Evolutionary conservation across 2,329 filamentous ascomycete species (phyloP).

Genomic region (Fusarium pseudograminearum): DNA sequence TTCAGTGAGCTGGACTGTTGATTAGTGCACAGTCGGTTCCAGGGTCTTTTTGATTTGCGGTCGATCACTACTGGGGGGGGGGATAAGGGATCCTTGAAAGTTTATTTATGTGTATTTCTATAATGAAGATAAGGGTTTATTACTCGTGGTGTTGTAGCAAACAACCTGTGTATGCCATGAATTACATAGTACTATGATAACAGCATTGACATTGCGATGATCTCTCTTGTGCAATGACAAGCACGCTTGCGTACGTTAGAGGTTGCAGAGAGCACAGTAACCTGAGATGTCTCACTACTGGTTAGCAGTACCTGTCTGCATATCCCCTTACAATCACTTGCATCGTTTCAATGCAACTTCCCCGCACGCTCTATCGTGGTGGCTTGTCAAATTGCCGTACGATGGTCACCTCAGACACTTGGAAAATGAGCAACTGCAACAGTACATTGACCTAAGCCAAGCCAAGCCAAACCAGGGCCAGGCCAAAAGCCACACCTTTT

Average conservation of each 20-base stretch:
- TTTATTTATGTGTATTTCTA: neutral
- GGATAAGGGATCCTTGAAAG: conserved; percentile 7
- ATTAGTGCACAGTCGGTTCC: conserved; percentile 6
- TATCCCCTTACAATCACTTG: conserved; percentile 17
- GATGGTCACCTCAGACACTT: conserved; percentile 18
- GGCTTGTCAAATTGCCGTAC: conserved; percentile 31
- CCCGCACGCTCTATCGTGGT: conserved; percentile 28
- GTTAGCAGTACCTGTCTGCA: too few species aligned
- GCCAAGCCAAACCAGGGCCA: neutral
- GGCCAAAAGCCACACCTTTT: conserved; percentile 26
- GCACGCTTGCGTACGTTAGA: neutral
- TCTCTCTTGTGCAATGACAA: neutral
- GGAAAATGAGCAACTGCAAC: conserved; percentile 18
- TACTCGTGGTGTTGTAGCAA: neutral
- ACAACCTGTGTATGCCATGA: neutral
- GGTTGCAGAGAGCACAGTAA: neutral
- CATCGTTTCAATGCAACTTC: conserved; percentile 26
- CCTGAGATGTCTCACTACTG: too few species aligned
- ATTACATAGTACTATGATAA: neutral
- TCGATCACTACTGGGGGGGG: conserved; percentile 5
- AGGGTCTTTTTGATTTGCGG: conserved; percentile 27
- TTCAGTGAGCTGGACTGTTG: neutral
- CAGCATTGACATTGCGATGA: neutral
- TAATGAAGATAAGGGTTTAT: neutral
- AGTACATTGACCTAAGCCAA: conserved; percentile 17